These are phyloP conservation scores for Triglochin maritima DNA, from an alignment of 106 monocot species.

Conservation along the genomic window DNA sequence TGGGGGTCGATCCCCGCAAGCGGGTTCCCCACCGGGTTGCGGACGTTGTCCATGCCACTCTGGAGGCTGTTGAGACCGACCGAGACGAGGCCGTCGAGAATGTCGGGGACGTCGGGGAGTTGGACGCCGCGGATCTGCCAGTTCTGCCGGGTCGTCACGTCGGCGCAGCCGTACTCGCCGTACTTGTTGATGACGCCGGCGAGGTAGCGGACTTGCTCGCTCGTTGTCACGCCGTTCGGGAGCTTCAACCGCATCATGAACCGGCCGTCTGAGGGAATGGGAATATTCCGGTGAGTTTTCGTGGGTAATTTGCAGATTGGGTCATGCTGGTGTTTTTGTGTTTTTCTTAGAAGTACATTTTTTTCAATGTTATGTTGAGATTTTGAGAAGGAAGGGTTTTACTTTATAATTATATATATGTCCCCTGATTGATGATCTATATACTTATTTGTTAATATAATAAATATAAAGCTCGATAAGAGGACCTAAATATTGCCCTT, in stretches of 20 bases:
- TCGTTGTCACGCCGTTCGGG: slow-evolving; percentile 82
- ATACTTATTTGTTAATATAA: no score
- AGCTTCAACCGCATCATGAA: slow-evolving; percentile 99
- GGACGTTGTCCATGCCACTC: slow-evolving; percentile 97
- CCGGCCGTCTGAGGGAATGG: slow-evolving; percentile 45
- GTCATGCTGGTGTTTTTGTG: no score
- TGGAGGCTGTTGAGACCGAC: slow-evolving; percentile 89
- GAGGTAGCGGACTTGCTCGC: slow-evolving; percentile 74
- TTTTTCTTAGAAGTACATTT: no score
- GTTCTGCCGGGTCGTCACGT: slow-evolving; percentile 91
- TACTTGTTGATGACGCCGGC: slow-evolving; percentile 58
- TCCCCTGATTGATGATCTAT: no score
- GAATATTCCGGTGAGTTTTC: no score
- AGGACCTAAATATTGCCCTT: no score
- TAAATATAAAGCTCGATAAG: no score
- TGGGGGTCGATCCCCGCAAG: slow-evolving; percentile 81
- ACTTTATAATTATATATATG: no score
- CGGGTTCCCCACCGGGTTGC: slow-evolving; percentile 93
- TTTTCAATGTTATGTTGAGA: no score
- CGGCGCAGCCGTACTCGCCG: slow-evolving; percentile 80
- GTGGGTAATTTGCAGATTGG: no score
- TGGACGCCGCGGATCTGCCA: slow-evolving; percentile 87
- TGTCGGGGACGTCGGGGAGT: slow-evolving; percentile 70
- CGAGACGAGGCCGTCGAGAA: slow-evolving; percentile 49
- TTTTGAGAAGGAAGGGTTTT: no score